A percentile compares a stretch with the other conserved stretches of the same genome.
These are phyloP conservation scores for Wickerhamiella occidentalis DNA, from an alignment of 805 yeast genomes.

Conservation along the genomic window DNA sequence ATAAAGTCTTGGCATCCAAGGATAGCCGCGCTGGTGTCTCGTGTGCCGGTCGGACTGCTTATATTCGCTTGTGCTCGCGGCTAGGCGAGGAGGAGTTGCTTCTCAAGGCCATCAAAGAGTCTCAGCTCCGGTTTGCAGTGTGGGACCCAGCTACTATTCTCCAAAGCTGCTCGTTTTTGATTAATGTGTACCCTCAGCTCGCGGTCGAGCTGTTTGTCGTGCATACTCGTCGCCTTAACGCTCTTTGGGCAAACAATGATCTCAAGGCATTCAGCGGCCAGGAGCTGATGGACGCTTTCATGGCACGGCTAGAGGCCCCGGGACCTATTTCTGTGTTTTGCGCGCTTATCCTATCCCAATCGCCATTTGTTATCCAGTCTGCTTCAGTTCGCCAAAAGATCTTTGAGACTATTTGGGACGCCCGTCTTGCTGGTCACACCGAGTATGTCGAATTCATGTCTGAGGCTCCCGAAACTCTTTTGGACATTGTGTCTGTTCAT, in stretches of 20 bases:
- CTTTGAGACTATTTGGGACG: slow-evolving; percentile 20
- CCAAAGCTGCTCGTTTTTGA: slow-evolving; percentile 14
- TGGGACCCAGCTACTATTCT: slow-evolving; percentile 26
- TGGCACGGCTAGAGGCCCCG: neutral
- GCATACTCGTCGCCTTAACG: slow-evolving; percentile 18
- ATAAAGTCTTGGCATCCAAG: slow-evolving; percentile 18
- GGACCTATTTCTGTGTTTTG: slow-evolving; percentile 9
- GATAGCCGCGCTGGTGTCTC: slow-evolving; percentile 11
- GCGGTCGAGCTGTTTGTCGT: slow-evolving; percentile 24
- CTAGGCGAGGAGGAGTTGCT: slow-evolving; percentile 16
- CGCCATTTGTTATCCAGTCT: slow-evolving; percentile 15
- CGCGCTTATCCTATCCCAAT: slow-evolving; percentile 17
- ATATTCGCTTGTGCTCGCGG: slow-evolving; percentile 18
- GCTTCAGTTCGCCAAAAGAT: slow-evolving; percentile 16
- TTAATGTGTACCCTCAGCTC: slow-evolving; percentile 17
- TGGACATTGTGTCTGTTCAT: slow-evolving; percentile 16
- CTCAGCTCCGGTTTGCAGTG: slow-evolving; percentile 20
- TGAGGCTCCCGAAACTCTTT: slow-evolving; percentile 10
- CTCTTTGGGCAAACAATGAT: slow-evolving; percentile 8
- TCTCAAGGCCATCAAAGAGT: slow-evolving; percentile 24
- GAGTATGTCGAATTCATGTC: slow-evolving; percentile 13
- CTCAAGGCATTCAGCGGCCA: slow-evolving; percentile 17
- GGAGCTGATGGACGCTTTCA: slow-evolving; percentile 17
- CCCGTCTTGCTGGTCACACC: slow-evolving; percentile 15
- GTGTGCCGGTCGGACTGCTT: slow-evolving; percentile 22